A percentile compares a stretch with the other conserved stretches of the same genome.
These are phyloP conservation scores for Aspergillus fischeri DNA, from an alignment of 2,329 filamentous ascomycete genomes.

Conservation along the genomic window DNA sequence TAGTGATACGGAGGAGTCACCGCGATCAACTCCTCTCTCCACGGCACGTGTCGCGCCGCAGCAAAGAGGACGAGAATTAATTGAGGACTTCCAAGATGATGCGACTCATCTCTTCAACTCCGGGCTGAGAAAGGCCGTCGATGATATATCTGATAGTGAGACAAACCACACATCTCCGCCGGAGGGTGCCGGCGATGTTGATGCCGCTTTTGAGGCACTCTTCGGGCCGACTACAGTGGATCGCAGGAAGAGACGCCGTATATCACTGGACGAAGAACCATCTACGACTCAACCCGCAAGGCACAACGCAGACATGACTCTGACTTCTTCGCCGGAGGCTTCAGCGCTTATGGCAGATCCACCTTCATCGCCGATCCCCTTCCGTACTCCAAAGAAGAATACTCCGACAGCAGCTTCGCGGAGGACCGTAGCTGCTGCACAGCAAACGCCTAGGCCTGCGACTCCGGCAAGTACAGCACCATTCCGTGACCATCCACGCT, in stretches of 20 bases:
- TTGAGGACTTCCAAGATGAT: conserved; percentile 25
- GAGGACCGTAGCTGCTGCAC: conserved; percentile 3
- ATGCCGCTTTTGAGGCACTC: conserved; percentile 27
- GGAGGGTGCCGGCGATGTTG: conserved; percentile 8
- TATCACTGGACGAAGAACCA: conserved; percentile 13
- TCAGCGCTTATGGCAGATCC: not conserved
- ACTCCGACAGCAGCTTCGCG: conserved; percentile 2
- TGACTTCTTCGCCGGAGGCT: conserved; percentile 17
- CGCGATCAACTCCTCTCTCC: conserved; percentile 11
- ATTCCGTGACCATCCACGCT: conserved; percentile 25
- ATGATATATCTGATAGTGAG: conserved; percentile 4
- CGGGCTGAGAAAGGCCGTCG: not conserved
- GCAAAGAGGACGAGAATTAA: conserved; percentile 17
- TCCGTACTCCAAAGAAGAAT: conserved; percentile 4
- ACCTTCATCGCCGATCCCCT: conserved; percentile 8
- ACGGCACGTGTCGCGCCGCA: conserved; percentile 1
- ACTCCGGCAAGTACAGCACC: conserved; percentile 18
- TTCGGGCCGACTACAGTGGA: conserved; percentile 23
- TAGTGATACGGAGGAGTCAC: conserved; percentile 17
- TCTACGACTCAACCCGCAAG: conserved; percentile 3
- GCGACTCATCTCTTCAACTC: conserved; percentile 4
- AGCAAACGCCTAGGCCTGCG: conserved; percentile 2
- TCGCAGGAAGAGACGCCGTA: conserved; percentile 31
- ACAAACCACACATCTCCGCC: conserved; percentile 15
- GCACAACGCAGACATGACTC: conserved; percentile 13